These are phyloP conservation scores for Microcyclosporella mali DNA, from an alignment of 2,329 filamentous ascomycete genomes.

Conservation along the genomic window DNA sequence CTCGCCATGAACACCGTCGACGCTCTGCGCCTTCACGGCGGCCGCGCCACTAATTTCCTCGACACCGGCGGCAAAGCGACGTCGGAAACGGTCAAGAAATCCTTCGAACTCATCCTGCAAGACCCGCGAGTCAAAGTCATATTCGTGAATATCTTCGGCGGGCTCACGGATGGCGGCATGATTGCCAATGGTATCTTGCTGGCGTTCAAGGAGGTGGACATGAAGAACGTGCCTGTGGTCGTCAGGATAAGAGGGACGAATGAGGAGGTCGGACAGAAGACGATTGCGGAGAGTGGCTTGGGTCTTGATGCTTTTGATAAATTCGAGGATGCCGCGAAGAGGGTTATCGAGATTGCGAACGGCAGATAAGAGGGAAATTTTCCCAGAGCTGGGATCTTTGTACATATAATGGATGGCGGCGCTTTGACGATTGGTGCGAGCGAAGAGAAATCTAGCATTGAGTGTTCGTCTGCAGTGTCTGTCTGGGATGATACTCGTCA, in stretches of 20 bases:
- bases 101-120: conserved; percentile 65
- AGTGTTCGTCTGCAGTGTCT: too few relatives aligned
- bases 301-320: conserved; percentile 65
- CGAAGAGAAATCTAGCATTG: too few relatives aligned
- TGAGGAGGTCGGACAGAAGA: conserved; percentile 61
- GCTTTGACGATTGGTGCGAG: background rate
- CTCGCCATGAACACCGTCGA: conserved; percentile 90
- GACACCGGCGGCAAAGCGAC: conserved; percentile 89
- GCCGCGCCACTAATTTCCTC: conserved; percentile 72
- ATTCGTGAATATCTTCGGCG: conserved; percentile 67
- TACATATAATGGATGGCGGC: conserved; percentile 2
- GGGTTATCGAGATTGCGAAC: conserved; percentile 55
- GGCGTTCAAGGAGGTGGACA: conserved; percentile 62
- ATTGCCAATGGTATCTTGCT: conserved; percentile 69
- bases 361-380: background rate
- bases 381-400: background rate
- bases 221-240: conserved; percentile 59
- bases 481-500: too few relatives aligned
- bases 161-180: conserved; percentile 70
- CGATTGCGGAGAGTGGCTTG: conserved; percentile 63
- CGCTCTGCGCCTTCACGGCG: conserved; percentile 62
- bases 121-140: conserved; percentile 67
- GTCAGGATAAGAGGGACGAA: conserved; percentile 71
- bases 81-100: conserved; percentile 68
- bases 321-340: conserved; percentile 65